A percentile compares a stretch with the other conserved stretches of the same genome.
phyloP scores from a whole-genome alignment of 2,329 filamentous ascomycete genomes.

The Talaromyces islandicus region DNA sequence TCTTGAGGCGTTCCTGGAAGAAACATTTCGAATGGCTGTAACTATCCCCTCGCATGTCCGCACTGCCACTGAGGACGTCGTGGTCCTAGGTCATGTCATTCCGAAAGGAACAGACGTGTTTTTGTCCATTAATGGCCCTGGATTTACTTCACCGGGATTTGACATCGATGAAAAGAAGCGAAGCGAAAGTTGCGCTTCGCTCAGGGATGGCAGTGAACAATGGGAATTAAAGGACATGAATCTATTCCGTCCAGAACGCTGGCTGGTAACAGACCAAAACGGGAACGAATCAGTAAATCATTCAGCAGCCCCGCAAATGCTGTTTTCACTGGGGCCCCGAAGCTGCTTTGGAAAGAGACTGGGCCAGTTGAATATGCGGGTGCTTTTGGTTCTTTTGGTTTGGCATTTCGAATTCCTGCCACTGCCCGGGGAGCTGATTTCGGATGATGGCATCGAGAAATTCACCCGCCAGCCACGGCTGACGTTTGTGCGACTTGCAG shows the following conservation, averaged over 20 bases:
- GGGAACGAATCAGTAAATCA: neutral
- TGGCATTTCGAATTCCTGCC: constrained; percentile 4
- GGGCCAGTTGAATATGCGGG: neutral
- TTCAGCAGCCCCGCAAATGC: neutral
- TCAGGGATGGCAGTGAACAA: neutral
- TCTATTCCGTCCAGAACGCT: neutral
- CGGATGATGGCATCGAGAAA: neutral
- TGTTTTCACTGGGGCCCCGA: neutral
- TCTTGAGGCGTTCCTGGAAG: constrained; percentile 39
- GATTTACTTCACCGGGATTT: constrained; percentile 21
- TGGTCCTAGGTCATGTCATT: constrained; percentile 35
- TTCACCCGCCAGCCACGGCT: neutral
- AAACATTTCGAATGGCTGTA: constrained; percentile 29
- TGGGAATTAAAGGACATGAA: neutral
- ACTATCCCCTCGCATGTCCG: constrained; percentile 24
- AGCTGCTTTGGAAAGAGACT: constrained; percentile 1
- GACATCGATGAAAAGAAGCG: constrained; percentile 3
- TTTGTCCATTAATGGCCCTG: constrained; percentile 28
- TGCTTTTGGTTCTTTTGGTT: constrained; percentile 1
- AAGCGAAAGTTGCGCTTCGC: neutral
- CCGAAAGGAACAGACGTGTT: constrained; percentile 30
- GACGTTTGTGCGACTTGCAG: neutral
- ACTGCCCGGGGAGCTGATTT: neutral
- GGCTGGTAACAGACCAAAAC: neutral
- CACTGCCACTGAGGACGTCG: constrained; percentile 29